phyloP scores from a whole-genome alignment of 2,329 filamentous ascomycete genomes.

The Penicillium decumbens region DNA sequence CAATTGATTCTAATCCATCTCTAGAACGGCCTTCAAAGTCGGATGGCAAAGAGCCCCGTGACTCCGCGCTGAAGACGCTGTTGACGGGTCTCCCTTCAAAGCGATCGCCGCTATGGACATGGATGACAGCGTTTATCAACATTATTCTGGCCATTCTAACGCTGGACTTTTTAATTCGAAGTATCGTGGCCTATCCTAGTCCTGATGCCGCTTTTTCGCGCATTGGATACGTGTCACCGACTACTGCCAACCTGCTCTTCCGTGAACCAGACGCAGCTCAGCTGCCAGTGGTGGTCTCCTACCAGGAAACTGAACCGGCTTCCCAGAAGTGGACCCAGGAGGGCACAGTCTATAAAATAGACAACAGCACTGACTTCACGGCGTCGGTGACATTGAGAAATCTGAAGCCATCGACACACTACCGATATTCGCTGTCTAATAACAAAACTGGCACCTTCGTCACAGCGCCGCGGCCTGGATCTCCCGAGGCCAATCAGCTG shows the following conservation, averaged over 20 bases:
- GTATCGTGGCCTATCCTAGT: slow-evolving; percentile 63
- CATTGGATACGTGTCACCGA: slow-evolving; percentile 78
- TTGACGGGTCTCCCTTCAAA: slow-evolving; percentile 72
- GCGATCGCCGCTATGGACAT: slow-evolving; percentile 61
- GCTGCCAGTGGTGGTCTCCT: slow-evolving; percentile 70
- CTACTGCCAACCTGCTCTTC: slow-evolving; percentile 73
- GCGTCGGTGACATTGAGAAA: slow-evolving; percentile 62
- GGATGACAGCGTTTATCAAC: slow-evolving; percentile 69
- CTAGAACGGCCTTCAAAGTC: slow-evolving; percentile 5
- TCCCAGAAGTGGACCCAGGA: slow-evolving; percentile 58
- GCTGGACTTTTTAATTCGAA: slow-evolving; percentile 72
- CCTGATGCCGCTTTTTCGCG: slow-evolving; percentile 79
- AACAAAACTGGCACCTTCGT: slow-evolving; percentile 79
- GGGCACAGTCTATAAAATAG: slow-evolving; percentile 61
- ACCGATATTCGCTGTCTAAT: slow-evolving; percentile 82
- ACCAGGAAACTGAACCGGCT: slow-evolving; percentile 38
- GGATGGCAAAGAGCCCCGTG: slow-evolving; percentile 5
- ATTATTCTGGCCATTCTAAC: slow-evolving; percentile 62
- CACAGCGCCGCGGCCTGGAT: slow-evolving; percentile 67
- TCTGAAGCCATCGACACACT: slow-evolving; percentile 65
- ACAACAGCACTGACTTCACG: slow-evolving; percentile 78
- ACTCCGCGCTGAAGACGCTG: slow-evolving; percentile 57
- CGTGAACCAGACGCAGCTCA: slow-evolving; percentile 73
- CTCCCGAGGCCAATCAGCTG: slow-evolving; percentile 63
- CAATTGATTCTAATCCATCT: not conserved